Evolutionary conservation across 139 green algal species (phyloP), one percentile per base, ranked within the genome.

Genomic region (Asterochloris erici): DNA sequence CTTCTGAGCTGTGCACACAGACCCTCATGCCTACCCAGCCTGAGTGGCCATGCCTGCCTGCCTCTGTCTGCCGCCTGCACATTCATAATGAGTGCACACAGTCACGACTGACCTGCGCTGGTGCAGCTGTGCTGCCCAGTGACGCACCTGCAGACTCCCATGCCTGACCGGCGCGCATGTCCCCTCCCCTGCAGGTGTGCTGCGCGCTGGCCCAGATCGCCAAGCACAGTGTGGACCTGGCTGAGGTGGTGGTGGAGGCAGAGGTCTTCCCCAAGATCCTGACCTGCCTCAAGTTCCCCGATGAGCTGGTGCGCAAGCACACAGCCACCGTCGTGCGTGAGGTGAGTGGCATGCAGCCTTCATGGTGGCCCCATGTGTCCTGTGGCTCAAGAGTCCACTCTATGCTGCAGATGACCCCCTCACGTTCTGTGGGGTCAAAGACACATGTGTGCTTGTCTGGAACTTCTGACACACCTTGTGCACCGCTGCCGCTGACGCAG

Each of bases 241-340:
- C 94, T n/a, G 93, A 97, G 86, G 92, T 96, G 71, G 94, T 97
- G 74, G 94, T 97, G 78, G 94, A 95, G 81, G 92, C 92, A 0
- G 94, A 98, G 84, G 92, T 96, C 79, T 97, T 98, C 87, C 92
- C 94, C 73, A 94, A 95, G 83, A 92, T 97, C 77, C 89, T 97
- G 54, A 94, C 90, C 28, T 97, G 91, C 86, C 93, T 98, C 76
- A 95, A 95, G 83, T 96, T 95, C 86, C 90, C 92, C 11, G 95
- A 98, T 86, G 89, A 94, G 74, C 89, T 93, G 74, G 91, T 97
- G 66, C 91, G 91, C 77, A 96, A 95, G 86, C 90, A 95, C 83
- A 90, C 93, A 11, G 94, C 93, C 80, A 95, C 90, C 15, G 79
- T 94, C 27, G 86, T 95, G 71, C 78, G 87, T 64, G 87, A 89